Conservation (phyloP, 2,329 filamentous ascomycete genomes). For the Colletotrichum chrysophilum region DNA sequence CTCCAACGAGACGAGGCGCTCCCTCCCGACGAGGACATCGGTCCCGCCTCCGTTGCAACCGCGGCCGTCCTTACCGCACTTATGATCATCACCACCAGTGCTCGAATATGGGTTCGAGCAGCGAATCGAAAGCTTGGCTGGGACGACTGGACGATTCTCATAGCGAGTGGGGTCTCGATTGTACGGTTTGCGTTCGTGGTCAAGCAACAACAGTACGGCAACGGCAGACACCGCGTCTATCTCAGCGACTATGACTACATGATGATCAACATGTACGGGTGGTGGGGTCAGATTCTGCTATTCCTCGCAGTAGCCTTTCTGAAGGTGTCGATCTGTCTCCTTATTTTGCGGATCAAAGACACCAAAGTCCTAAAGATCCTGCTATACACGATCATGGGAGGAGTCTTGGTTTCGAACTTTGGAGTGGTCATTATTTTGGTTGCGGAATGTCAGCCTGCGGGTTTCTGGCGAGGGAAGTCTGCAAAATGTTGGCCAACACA, state of each 20-base stretch:
- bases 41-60: slow-evolving; percentile 32
- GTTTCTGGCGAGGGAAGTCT: slow-evolving; percentile 7
- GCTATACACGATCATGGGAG: slow-evolving; percentile 34
- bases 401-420: slow-evolving; percentile 34
- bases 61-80: slow-evolving; percentile 34
- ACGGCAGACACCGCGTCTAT: slow-evolving; percentile 42
- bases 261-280: slow-evolving; percentile 40
- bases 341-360: slow-evolving; percentile 45
- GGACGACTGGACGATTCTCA: slow-evolving; percentile 41
- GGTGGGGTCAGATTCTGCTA: slow-evolving; percentile 43
- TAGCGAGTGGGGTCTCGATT: slow-evolving; percentile 31
- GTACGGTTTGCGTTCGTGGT: slow-evolving; percentile 36
- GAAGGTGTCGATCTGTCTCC: slow-evolving; percentile 45
- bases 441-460: slow-evolving; percentile 33
- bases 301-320: slow-evolving; percentile 42
- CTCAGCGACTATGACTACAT: slow-evolving; percentile 33
- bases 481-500: slow-evolving; percentile 32
- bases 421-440: slow-evolving; percentile 35
- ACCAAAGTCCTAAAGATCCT: slow-evolving; percentile 31
- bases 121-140: slow-evolving; percentile 32
- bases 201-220: slow-evolving; percentile 36
- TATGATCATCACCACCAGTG: slow-evolving; percentile 32
- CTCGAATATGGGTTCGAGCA: slow-evolving; percentile 35
- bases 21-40: slow-evolving; percentile 37
- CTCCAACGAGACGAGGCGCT: slow-evolving; percentile 35